Conservation (phyloP, 805 yeast species). For the Maudiozyma serrabonitensis region DNA sequence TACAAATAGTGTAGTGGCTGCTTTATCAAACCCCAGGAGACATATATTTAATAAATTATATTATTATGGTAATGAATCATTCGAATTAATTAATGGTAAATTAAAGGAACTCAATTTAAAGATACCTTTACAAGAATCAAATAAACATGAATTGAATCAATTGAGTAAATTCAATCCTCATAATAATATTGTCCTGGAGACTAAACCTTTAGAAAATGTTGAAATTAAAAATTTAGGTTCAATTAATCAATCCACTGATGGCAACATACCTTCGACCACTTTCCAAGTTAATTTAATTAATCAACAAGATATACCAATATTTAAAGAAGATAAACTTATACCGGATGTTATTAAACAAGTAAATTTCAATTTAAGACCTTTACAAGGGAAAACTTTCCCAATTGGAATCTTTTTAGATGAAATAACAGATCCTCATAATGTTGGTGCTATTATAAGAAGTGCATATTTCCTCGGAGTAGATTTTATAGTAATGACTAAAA, state of each 20-base stretch:
- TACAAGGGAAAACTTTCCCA: conserved; percentile 36
- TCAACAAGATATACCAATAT: conserved; percentile 10
- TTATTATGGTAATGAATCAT: conserved; percentile 16
- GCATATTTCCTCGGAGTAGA: conserved; percentile 80
- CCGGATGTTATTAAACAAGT: background rate
- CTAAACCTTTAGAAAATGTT: conserved; percentile 32
- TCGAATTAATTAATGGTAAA: conserved; percentile 26
- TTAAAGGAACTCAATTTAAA: conserved; percentile 26
- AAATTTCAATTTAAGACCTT: background rate
- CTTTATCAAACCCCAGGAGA: conserved; percentile 48
- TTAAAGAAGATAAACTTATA: conserved; percentile 2
- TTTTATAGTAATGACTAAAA: conserved; percentile 58
- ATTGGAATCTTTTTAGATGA: conserved; percentile 71
- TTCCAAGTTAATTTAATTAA: conserved; percentile 5
- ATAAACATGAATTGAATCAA: conserved; percentile 44
- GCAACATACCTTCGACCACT: conserved; percentile 3
- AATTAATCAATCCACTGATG: conserved; percentile 9
- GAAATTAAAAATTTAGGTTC: conserved; percentile 26
- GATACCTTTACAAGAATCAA: conserved; percentile 14
- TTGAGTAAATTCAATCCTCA: conserved; percentile 64
- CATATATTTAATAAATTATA: conserved; percentile 40
- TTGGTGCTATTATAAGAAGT: conserved; percentile 74
- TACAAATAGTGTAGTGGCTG: conserved; percentile 64
- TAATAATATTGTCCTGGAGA: conserved; percentile 68
- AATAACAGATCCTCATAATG: conserved; percentile 76